These are phyloP conservation scores for Kwoniella shivajii DNA, from an alignment of 1,284 basidiomycete genomes.

Conservation along the genomic window DNA sequence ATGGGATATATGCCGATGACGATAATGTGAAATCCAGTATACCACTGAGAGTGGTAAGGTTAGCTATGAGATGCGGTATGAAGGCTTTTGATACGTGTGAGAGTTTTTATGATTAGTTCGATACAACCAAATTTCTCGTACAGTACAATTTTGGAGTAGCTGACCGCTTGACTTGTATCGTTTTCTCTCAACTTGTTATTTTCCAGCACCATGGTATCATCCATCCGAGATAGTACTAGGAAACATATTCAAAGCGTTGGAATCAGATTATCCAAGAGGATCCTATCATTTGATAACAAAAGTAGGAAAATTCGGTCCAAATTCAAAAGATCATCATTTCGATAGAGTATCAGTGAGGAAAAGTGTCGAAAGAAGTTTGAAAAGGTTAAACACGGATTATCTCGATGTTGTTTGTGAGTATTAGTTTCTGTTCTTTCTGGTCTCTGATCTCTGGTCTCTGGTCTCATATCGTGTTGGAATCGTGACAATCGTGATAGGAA, in stretches of 20 bases:
- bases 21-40: conserved; percentile 63
- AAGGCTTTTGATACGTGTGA: conserved; percentile 79
- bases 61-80: conserved; percentile 85
- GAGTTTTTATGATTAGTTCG: conserved; percentile 8
- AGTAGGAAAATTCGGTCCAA: conserved; percentile 78
- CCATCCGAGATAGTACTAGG: conserved; percentile 88
- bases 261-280: conserved; percentile 76
- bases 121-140: neutral
- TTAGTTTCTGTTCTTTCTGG: neutral
- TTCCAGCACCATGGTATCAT: conserved; percentile 70
- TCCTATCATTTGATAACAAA: conserved; percentile 90
- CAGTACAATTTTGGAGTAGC: neutral
- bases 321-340: conserved; percentile 69
- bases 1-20: conserved; percentile 68
- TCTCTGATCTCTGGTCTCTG: too few relatives aligned
- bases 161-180: neutral
- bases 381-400: conserved; percentile 75
- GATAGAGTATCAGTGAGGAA: conserved; percentile 68
- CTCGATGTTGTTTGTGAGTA: conserved; percentile 72
- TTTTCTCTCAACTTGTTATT: neutral
- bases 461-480: too few relatives aligned
- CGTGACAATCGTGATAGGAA: too few relatives aligned
- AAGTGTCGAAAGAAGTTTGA: conserved; percentile 71
- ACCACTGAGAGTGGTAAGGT: conserved; percentile 70
- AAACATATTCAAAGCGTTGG: conserved; percentile 66